Base-by-base conservation (phyloP, 768 basidiomycete species). In the Leccinum fibrillosum region DNA sequence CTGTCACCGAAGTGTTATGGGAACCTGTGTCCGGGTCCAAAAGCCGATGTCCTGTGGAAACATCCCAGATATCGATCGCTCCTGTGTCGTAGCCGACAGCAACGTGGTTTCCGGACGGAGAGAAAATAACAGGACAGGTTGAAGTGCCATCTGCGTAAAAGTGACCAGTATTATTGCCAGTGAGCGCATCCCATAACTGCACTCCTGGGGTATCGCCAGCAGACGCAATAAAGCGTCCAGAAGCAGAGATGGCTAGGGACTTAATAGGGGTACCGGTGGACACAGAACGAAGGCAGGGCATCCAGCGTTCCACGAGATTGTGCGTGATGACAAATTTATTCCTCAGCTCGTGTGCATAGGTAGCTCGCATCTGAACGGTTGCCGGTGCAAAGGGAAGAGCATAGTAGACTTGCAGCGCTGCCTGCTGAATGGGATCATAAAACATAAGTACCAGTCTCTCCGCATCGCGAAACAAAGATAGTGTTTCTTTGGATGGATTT, bases 131-230 rank as follows among this genome's bases (percentile, higher is more conserved):
- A 11, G 64, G 51, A 52, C 64, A 66, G 4, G 55, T 54, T 47
- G 64, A 57, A 30, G 44, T 26, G 0, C 54, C 58, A 19, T 45
- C 13, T 4, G 54, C 54, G 21, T 9, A 25, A 49, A 65, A 53
- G 32, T 66, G 58, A 28, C 65, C 64, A 21, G 44, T 48, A 30
- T 60, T 66, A 1, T 13, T 58, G 2, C 64, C 64, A 21, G 56
- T 65, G 32, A 62, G 48, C 30, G 23, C 28, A 34, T 66, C 64
- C 66, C 66, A 67, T 21, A 67, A n/a, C 23, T 64, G 63, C 34
- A 67, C 63, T 39, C 62, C 63, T 63, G 92, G 89, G 11, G 25
- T 28, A 15, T 48, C 57, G 42, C 60, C 60, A 28, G 59, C 63
- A 6, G 66, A 62, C 8, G 65, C 66, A 26, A 64, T 61, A 37